These are phyloP conservation scores for Poa annua DNA, from an alignment of 176 grass and related monocot species.

Conservation along the genomic window DNA sequence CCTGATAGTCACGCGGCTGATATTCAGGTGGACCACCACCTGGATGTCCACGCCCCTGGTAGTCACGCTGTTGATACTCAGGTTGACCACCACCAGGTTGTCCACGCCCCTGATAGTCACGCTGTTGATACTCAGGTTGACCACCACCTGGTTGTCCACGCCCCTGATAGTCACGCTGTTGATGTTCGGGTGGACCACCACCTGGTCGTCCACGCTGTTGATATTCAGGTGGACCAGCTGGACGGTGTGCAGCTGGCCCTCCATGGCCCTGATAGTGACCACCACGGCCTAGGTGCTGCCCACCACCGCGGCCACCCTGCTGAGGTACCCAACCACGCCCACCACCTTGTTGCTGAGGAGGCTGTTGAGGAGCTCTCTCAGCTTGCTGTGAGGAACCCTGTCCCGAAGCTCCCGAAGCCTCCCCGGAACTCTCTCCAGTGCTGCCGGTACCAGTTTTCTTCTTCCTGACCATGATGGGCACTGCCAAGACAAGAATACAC, in stretches of 20 bases:
- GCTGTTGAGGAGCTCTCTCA: constrained; percentile 53
- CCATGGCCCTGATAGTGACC: constrained; percentile 57
- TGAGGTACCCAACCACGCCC: constrained; percentile 68
- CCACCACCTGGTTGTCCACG: constrained; percentile 51
- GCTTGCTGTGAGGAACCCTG: constrained; percentile 48
- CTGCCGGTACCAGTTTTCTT: constrained; percentile 64
- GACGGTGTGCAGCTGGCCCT: constrained; percentile 30
- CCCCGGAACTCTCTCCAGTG: constrained; percentile 53
- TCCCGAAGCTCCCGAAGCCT: constrained; percentile 50
- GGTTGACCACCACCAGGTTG: background rate
- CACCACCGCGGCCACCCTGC: constrained; percentile 63
- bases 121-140: constrained; percentile 27
- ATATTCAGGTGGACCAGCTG: constrained; percentile 12
- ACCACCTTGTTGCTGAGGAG: constrained; percentile 50
- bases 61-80: constrained; percentile 4
- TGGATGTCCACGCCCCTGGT: constrained; percentile 35
- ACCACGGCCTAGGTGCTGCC: constrained; percentile 58
- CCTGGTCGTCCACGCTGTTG: constrained; percentile 52
- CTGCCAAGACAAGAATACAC: constrained; percentile 30
- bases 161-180: constrained; percentile 46
- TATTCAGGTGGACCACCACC: constrained; percentile 64
- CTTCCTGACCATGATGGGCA: constrained; percentile 78
- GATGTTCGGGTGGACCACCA: constrained; percentile 33
- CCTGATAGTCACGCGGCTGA: constrained; percentile 65
- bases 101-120: constrained; percentile 50